Conservation (phyloP, 192 early-diverging fungal genomes). For the Podochytrium sp. region DNA sequence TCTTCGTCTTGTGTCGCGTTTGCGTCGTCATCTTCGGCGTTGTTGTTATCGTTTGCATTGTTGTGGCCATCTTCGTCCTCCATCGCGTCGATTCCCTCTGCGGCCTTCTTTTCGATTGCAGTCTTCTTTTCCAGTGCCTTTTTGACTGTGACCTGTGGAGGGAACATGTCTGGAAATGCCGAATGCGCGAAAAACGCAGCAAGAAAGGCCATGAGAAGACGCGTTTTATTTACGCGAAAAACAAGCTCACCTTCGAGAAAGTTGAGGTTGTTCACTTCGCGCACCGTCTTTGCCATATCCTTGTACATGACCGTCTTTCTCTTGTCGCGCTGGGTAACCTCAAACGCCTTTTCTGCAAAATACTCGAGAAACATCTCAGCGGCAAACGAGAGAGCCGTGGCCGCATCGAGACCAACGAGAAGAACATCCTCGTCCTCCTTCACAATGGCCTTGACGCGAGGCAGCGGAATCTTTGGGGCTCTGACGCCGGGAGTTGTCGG, state of each 20-base stretch:
- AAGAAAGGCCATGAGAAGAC: background rate
- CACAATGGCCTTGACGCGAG: slow-evolving; percentile 28
- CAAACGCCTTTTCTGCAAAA: slow-evolving; percentile 10
- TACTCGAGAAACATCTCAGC: slow-evolving; percentile 23
- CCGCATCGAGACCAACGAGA: slow-evolving; percentile 11
- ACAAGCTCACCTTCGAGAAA: slow-evolving; percentile 24
- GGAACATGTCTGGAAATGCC: slow-evolving; percentile 4
- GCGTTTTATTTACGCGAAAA: background rate
- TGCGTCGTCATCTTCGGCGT: background rate
- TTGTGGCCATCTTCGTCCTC: background rate
- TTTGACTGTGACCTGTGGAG: slow-evolving; percentile 3
- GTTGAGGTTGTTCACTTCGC: slow-evolving; percentile 15
- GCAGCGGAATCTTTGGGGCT: slow-evolving; percentile 22
- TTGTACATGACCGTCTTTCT: slow-evolving; percentile 21
- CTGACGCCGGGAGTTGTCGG: too few relatives aligned
- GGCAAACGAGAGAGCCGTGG: slow-evolving; percentile 14
- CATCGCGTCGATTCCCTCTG: too few relatives aligned
- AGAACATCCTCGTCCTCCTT: slow-evolving; percentile 28
- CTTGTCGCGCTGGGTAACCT: background rate
- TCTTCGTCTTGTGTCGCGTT: background rate
- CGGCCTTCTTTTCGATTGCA: background rate
- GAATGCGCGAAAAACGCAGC: too few relatives aligned
- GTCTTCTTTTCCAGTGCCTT: background rate
- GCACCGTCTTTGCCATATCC: slow-evolving; percentile 21
- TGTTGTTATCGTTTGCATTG: background rate